Evolutionary conservation across 1,139 yeast genomes (phyloP).

Genomic region (Geotrichum histeridarum): DNA sequence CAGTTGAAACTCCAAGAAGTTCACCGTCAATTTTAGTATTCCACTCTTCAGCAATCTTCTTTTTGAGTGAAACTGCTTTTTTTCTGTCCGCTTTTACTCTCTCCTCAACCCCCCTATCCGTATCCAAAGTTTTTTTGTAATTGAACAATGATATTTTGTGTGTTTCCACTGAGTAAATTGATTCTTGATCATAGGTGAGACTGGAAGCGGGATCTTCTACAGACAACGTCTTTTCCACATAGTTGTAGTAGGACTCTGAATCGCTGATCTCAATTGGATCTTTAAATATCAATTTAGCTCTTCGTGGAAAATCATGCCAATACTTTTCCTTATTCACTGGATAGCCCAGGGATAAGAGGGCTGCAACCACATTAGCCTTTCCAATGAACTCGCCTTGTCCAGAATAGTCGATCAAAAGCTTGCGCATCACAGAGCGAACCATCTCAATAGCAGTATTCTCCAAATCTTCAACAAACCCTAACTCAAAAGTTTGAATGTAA

Average conservation of each 20-base stretch:
- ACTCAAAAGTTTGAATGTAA: background rate
- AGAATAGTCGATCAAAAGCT: background rate
- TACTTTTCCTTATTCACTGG: slow-evolving; percentile 6
- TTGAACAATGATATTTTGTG: too few relatives aligned
- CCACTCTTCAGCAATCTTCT: too few relatives aligned
- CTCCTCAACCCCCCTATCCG: too few relatives aligned
- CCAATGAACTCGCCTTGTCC: background rate
- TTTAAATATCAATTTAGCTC: slow-evolving; percentile 3
- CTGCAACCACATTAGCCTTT: background rate
- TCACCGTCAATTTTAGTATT: too few relatives aligned
- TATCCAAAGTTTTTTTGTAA: too few relatives aligned
- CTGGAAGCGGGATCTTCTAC: background rate
- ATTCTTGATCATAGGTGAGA: background rate
- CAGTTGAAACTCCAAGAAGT: too few relatives aligned
- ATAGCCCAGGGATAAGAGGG: background rate
- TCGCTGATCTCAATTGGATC: slow-evolving; percentile 5
- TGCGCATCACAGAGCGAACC: slow-evolving; percentile 4
- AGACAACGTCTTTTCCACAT: slow-evolving; percentile 1
- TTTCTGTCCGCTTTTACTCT: too few relatives aligned
- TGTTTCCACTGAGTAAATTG: background rate
- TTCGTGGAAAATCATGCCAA: slow-evolving; percentile 13
- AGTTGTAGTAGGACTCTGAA: slow-evolving; percentile 7
- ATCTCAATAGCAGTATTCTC: slow-evolving; percentile 11
- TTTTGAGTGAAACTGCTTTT: too few relatives aligned
- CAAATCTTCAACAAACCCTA: slow-evolving; percentile 4